Percentiles rank a stretch among this genome's conserved stretches.
Conservation (phyloP, 2,329 filamentous ascomycete genomes). For the Trichothecium sympodiale region DNA sequence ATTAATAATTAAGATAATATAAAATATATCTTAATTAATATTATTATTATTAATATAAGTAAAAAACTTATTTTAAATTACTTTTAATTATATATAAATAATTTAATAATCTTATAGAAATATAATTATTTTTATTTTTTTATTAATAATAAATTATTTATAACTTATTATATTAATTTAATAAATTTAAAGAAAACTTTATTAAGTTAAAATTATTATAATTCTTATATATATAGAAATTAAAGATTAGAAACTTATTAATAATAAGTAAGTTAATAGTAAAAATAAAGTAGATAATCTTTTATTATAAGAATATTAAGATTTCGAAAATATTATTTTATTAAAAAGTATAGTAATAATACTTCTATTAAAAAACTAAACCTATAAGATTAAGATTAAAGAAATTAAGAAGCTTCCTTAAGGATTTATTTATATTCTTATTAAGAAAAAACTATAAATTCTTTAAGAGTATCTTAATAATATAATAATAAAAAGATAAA, state of each 20-base stretch:
- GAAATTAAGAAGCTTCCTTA: not conserved
- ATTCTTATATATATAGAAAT: not conserved
- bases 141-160: not conserved
- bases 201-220: not conserved
- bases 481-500: no score
- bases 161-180: no score
- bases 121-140: not conserved
- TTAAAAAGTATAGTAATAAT: not conserved
- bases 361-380: not conserved
- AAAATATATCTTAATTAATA: not conserved
- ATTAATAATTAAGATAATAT: not conserved
- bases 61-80: no score
- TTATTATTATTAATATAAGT: no score
- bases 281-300: not conserved
- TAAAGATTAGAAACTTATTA: not conserved
- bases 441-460: no score
- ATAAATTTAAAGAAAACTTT: no score
- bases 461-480: no score
- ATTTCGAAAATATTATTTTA: no score
- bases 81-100: no score
- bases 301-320: conserved; percentile 2
- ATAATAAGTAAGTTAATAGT: not conserved
- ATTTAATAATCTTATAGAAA: not conserved
- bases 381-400: not conserved
- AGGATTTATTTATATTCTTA: no score